Percentiles rank a stretch among this genome's conserved stretches.
Evolutionary conservation across 2,329 filamentous ascomycete species (phyloP).

Genomic region (Verticillium nubilum): DNA sequence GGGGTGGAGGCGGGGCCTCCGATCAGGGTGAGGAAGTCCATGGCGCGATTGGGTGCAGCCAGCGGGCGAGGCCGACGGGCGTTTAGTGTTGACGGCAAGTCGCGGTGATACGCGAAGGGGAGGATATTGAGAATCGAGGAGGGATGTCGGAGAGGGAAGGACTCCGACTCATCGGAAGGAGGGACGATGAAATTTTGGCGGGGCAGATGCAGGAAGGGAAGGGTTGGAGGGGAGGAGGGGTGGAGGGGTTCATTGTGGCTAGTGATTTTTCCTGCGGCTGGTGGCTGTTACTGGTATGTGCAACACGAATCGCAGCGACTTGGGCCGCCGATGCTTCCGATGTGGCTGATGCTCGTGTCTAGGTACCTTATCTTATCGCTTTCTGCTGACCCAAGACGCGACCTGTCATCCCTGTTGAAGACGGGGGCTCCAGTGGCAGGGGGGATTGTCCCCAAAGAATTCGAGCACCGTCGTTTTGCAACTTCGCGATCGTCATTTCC

Average conservation of each 20-base stretch:
- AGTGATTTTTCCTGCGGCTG: not conserved
- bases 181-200: slow-evolving; percentile 8
- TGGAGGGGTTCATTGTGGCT: not conserved
- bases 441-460: not conserved
- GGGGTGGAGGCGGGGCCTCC: slow-evolving; percentile 45
- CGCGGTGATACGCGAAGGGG: not conserved
- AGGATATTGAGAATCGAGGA: not conserved
- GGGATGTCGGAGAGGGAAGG: not conserved
- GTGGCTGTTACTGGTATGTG: no score
- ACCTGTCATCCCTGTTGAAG: not conserved
- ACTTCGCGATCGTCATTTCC: slow-evolving; percentile 3
- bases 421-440: not conserved
- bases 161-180: no score
- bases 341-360: not conserved
- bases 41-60: slow-evolving; percentile 10
- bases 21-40: slow-evolving; percentile 25
- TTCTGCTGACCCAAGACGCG: no score
- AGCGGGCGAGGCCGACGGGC: slow-evolving; percentile 6
- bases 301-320: not conserved
- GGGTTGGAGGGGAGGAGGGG: not conserved
- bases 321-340: not conserved
- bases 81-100: not conserved
- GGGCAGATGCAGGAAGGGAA: not conserved
- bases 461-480: not conserved
- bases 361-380: no score